These are phyloP conservation scores for Hypoxylon cercidicola DNA, from an alignment of 495 filamentous ascomycete species.

Conservation along the genomic window DNA sequence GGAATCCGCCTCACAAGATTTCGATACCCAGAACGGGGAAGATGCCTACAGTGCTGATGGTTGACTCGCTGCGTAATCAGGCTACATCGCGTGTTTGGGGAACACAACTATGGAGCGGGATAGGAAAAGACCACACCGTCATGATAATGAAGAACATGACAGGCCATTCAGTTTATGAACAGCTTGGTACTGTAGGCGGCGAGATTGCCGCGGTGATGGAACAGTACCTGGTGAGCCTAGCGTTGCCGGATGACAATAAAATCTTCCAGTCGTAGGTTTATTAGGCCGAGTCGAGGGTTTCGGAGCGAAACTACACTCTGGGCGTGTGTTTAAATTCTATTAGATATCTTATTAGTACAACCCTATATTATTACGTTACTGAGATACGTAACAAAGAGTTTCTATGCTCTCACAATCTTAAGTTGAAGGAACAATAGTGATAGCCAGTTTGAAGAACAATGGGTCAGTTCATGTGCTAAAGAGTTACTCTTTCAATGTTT, in stretches of 20 bases:
- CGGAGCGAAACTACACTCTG: background rate
- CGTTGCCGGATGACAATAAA: constrained; percentile 14
- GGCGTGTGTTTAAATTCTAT: background rate
- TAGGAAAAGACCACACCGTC: constrained; percentile 15
- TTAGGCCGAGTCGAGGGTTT: background rate
- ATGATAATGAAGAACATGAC: constrained; percentile 41
- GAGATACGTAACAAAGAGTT: no score
- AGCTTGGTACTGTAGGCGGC: constrained; percentile 12
- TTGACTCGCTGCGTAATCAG: constrained; percentile 45
- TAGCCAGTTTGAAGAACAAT: no score
- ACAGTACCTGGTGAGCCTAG: constrained; percentile 6
- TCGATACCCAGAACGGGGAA: background rate
- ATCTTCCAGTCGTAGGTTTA: constrained; percentile 16
- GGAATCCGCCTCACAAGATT: constrained; percentile 32
- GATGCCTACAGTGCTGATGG: constrained; percentile 36
- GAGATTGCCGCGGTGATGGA: constrained; percentile 18
- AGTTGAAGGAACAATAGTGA: no score
- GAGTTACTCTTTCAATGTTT: no score
- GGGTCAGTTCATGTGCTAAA: no score
- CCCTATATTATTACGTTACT: no score
- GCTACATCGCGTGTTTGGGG: constrained; percentile 43
- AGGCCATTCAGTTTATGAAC: constrained; percentile 44
- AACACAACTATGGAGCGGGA: constrained; percentile 32
- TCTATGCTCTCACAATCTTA: no score
- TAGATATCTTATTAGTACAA: no score